phyloP scores from a whole-genome alignment of 495 filamentous ascomycete genomes.

The Extremus antarcticus region DNA sequence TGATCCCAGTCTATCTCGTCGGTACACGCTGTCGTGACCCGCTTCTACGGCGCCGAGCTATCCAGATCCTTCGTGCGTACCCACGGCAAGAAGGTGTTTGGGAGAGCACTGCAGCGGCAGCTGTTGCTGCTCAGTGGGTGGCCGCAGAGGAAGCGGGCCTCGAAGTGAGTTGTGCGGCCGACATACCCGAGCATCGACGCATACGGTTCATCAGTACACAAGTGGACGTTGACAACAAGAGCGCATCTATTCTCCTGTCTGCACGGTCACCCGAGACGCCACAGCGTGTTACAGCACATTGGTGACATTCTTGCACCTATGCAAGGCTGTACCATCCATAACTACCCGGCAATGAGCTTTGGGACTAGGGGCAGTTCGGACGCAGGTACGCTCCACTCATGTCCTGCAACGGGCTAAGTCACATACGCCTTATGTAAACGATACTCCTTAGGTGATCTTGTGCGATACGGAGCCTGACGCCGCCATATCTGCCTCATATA shows the following conservation, averaged over 20 bases:
- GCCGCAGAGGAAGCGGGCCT: constrained; percentile 45
- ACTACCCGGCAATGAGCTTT: too few relatives aligned
- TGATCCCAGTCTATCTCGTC: constrained; percentile 44
- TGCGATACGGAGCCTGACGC: too few relatives aligned
- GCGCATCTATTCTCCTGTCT: not conserved
- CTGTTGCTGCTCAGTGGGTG: constrained; percentile 44
- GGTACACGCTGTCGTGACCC: constrained; percentile 51
- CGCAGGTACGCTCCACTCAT: too few relatives aligned
- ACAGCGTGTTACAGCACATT: not conserved
- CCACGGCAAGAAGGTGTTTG: constrained; percentile 53
- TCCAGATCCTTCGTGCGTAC: constrained; percentile 41
- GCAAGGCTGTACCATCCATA: not conserved
- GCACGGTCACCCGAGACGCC: not conserved
- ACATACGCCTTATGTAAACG: too few relatives aligned
- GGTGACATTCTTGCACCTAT: not conserved
- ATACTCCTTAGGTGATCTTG: too few relatives aligned
- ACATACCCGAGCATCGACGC: constrained; percentile 5
- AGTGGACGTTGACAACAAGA: not conserved
- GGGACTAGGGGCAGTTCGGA: too few relatives aligned
- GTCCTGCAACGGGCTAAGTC: too few relatives aligned
- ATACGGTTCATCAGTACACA: not conserved
- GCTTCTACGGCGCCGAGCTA: constrained; percentile 42
- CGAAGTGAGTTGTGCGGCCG: constrained; percentile 10
- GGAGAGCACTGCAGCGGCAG: constrained; percentile 47
- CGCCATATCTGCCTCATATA: too few relatives aligned